These are phyloP conservation scores for Metarhizium guizhouense DNA, from an alignment of 2,329 filamentous ascomycete genomes.

Conservation along the genomic window DNA sequence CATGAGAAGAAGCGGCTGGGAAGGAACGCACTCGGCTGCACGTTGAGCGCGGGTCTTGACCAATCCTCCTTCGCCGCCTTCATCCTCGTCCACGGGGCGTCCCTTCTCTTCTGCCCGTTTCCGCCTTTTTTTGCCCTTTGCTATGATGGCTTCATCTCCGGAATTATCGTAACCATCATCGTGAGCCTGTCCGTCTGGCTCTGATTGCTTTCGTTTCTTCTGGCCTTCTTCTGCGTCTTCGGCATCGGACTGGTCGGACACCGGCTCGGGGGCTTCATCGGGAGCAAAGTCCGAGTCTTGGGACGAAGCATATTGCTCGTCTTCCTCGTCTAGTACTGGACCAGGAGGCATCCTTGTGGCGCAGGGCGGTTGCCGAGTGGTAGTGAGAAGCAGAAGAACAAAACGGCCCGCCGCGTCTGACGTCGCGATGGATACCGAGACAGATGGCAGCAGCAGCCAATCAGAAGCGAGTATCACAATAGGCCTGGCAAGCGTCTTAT, in stretches of 20 bases:
- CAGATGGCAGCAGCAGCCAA: background rate
- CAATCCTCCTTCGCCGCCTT: slow-evolving; percentile 50
- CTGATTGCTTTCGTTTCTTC: slow-evolving; percentile 15
- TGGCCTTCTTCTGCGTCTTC: slow-evolving; percentile 25
- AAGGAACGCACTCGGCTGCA: slow-evolving; percentile 47
- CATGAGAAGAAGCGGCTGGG: background rate
- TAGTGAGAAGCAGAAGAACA: background rate
- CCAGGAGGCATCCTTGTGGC: slow-evolving; percentile 33
- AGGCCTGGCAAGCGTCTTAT: background rate
- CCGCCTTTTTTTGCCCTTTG: slow-evolving; percentile 46
- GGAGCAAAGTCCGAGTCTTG: slow-evolving; percentile 67
- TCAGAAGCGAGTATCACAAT: background rate
- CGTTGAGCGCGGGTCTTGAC: slow-evolving; percentile 67
- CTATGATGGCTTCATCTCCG: slow-evolving; percentile 63
- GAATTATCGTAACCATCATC: slow-evolving; percentile 55
- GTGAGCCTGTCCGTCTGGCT: slow-evolving; percentile 17
- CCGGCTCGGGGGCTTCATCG: slow-evolving; percentile 40
- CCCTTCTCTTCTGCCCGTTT: slow-evolving; percentile 34
- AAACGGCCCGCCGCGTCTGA: background rate
- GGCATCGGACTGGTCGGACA: slow-evolving; percentile 42
- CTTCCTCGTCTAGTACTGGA: slow-evolving; percentile 33
- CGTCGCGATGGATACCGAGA: background rate
- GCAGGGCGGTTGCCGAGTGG: background rate
- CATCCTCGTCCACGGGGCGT: slow-evolving; percentile 37
- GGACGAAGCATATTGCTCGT: slow-evolving; percentile 57